These are phyloP conservation scores for Cercophora scortea DNA, from an alignment of 495 filamentous ascomycete genomes.

Conservation along the genomic window DNA sequence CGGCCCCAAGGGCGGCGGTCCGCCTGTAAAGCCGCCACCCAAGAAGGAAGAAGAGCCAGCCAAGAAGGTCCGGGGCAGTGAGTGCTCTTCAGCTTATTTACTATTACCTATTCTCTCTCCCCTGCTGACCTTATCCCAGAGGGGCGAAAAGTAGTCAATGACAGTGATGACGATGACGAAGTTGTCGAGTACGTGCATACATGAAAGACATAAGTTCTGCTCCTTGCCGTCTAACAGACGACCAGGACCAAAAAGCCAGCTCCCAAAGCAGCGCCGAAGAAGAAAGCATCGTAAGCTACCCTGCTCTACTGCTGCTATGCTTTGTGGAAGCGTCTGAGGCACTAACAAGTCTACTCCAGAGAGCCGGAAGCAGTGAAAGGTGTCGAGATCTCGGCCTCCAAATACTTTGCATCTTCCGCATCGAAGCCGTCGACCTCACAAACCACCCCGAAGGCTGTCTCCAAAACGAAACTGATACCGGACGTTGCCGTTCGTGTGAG, in stretches of 20 bases:
- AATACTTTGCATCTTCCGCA: slow-evolving; percentile 41
- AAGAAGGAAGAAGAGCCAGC: slow-evolving; percentile 38
- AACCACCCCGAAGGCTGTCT: slow-evolving; percentile 24
- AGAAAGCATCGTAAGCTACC: slow-evolving; percentile 32
- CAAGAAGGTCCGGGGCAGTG: slow-evolving; percentile 37
- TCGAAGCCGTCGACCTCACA: slow-evolving; percentile 22
- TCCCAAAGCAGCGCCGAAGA: slow-evolving; percentile 27
- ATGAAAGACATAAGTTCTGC: background rate
- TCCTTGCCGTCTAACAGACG: slow-evolving; percentile 1
- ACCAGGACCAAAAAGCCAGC: slow-evolving; percentile 32
- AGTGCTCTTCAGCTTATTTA: slow-evolving; percentile 4
- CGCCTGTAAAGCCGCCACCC: slow-evolving; percentile 37
- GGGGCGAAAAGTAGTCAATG: slow-evolving; percentile 64
- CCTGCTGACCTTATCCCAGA: slow-evolving; percentile 33
- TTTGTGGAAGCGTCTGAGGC: background rate
- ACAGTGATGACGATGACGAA: slow-evolving; percentile 65
- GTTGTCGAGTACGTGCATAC: slow-evolving; percentile 27
- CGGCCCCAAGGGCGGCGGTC: slow-evolving; percentile 47
- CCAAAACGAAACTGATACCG: slow-evolving; percentile 21
- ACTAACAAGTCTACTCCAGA: slow-evolving; percentile 1
- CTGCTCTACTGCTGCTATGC: background rate
- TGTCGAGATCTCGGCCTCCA: slow-evolving; percentile 35
- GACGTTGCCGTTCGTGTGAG: slow-evolving; percentile 30
- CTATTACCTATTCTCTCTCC: background rate
- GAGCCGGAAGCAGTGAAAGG: slow-evolving; percentile 32